Percentiles rank a stretch among this genome's conserved stretches.
phyloP scores from a whole-genome alignment of 2,329 filamentous ascomycete genomes.

The Colletotrichum navitas region DNA sequence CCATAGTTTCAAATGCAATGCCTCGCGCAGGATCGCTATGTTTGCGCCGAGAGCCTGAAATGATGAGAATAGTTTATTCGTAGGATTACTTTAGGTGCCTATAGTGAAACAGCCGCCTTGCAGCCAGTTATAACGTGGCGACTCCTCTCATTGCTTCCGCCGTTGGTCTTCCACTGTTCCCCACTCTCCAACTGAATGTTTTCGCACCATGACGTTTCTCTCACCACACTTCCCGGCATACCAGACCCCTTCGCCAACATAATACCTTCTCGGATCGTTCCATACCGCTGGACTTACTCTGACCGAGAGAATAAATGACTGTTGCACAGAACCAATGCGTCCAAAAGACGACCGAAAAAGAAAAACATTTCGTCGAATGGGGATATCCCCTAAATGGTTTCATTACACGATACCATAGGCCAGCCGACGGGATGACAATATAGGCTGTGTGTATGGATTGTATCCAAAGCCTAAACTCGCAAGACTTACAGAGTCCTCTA shows the following conservation, averaged over 20 bases:
- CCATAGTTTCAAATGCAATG: no score
- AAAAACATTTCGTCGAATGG: slow-evolving; percentile 8
- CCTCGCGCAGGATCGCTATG: no score
- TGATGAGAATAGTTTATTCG: slow-evolving; percentile 17
- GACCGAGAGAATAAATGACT: slow-evolving; percentile 13
- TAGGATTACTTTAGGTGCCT: slow-evolving; percentile 33
- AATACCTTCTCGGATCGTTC: slow-evolving; percentile 15
- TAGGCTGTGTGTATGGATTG: background rate
- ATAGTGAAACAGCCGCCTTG: slow-evolving; percentile 21
- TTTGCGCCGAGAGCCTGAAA: background rate
- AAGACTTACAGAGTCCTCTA: background rate
- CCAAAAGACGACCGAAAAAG: background rate
- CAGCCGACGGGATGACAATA: slow-evolving; percentile 17
- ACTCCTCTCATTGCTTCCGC: no score
- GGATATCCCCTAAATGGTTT: background rate
- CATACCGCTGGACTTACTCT: background rate
- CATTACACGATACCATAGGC: slow-evolving; percentile 9
- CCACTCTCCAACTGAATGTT: no score
- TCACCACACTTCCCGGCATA: background rate
- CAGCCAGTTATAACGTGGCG: background rate
- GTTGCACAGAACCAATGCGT: background rate
- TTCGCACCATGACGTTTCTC: background rate
- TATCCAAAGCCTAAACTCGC: slow-evolving; percentile 13
- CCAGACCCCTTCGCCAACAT: slow-evolving; percentile 17
- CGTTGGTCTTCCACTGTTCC: no score